phyloP scores from a whole-genome alignment of 768 basidiomycete species.

The Tulasnella sp. region DNA sequence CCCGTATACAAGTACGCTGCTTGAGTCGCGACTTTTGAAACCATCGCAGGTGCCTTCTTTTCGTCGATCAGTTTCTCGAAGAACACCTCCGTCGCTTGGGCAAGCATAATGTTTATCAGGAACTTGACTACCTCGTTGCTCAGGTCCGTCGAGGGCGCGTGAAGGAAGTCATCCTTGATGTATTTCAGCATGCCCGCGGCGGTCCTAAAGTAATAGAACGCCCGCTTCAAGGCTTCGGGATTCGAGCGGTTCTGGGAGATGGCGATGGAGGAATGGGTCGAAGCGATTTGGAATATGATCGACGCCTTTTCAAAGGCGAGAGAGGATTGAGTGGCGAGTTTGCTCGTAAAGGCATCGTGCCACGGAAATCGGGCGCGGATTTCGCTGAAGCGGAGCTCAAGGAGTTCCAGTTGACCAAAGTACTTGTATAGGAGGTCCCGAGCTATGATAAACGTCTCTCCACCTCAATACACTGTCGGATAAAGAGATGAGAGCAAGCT shows the following conservation, averaged over 20 bases:
- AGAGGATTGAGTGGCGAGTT: conserved; percentile 91
- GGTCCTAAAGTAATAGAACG: conserved; percentile 88
- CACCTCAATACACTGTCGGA: not conserved
- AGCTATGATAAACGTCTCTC: conserved; percentile 49
- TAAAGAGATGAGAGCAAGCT: not conserved
- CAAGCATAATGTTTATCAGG: conserved; percentile 81
- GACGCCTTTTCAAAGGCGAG: conserved; percentile 99
- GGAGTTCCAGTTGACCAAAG: conserved; percentile 96
- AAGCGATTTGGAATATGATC: conserved; percentile 93
- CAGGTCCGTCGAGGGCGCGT: conserved; percentile 94
- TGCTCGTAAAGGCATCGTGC: conserved; percentile 93
- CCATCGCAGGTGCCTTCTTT: conserved; percentile 75
- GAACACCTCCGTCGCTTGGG: conserved; percentile 95
- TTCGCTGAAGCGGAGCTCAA: conserved; percentile 95
- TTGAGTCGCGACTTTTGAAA: conserved; percentile 84
- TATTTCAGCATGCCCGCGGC: conserved; percentile 97
- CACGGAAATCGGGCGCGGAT: conserved; percentile 96
- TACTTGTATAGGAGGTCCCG: conserved; percentile 98
- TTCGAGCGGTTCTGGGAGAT: conserved; percentile 81
- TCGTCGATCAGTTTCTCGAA: conserved; percentile 93
- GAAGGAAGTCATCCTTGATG: conserved; percentile 99
- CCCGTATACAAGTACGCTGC: conserved; percentile 78
- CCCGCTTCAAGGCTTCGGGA: conserved; percentile 89
- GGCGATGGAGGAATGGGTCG: conserved; percentile 91
- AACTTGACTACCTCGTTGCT: conserved; percentile 94